A percentile compares a stretch with the other conserved stretches of the same genome.
These are phyloP conservation scores for Madurella mycetomatis DNA, from an alignment of 2,329 filamentous ascomycete genomes.

Conservation along the genomic window DNA sequence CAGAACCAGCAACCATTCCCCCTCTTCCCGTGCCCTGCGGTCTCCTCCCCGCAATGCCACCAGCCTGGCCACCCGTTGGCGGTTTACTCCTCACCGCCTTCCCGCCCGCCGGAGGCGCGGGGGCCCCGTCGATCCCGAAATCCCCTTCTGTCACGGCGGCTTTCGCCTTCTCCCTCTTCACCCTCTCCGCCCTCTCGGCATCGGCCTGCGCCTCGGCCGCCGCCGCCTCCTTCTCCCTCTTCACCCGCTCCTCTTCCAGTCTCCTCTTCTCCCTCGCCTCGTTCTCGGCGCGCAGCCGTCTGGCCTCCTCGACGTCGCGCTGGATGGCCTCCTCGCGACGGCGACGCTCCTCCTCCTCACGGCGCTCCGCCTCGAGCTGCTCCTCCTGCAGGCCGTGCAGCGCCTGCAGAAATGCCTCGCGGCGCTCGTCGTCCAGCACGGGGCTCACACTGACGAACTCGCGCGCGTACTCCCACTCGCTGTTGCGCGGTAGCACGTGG, in stretches of 20 bases:
- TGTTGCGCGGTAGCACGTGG: constrained; percentile 87
- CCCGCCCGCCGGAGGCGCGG: not conserved
- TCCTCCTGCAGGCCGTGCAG: constrained; percentile 81
- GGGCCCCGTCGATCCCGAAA: constrained; percentile 8
- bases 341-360: constrained; percentile 55
- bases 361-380: constrained; percentile 65
- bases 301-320: constrained; percentile 54
- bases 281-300: constrained; percentile 53
- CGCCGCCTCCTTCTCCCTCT: constrained; percentile 13
- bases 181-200: constrained; percentile 49
- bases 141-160: constrained; percentile 40
- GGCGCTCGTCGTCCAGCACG: constrained; percentile 84
- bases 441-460: constrained; percentile 86
- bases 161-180: constrained; percentile 45
- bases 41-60: not conserved
- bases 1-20: not conserved
- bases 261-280: constrained; percentile 51
- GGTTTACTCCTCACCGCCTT: not conserved
- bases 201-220: constrained; percentile 30
- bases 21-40: not conserved
- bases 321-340: constrained; percentile 54
- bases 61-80: not conserved
- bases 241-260: constrained; percentile 49
- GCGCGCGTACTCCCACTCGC: constrained; percentile 92
- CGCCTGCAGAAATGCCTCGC: constrained; percentile 83